Evolutionary conservation across 371 early-diverging fungal genomes (phyloP).

Genomic region (Syncephalastrum contaminatum): DNA sequence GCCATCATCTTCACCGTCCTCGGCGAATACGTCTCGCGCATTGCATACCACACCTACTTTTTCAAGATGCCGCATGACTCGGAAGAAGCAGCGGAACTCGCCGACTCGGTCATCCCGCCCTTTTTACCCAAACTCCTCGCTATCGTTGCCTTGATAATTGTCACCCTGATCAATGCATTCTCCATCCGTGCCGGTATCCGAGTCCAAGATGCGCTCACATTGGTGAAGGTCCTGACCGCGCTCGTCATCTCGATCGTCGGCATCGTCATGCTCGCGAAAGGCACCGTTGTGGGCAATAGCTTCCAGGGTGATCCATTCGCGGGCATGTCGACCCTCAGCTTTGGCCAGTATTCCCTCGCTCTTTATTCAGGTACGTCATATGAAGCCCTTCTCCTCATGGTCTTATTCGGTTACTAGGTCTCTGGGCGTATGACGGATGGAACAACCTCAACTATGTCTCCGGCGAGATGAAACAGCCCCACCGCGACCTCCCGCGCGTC

Average conservation of each 20-base stretch:
- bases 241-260: slow-evolving; percentile 77
- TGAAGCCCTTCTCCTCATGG: not conserved
- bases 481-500: slow-evolving; percentile 72
- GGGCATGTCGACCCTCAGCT: slow-evolving; percentile 51
- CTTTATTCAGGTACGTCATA: slow-evolving; percentile 59
- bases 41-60: slow-evolving; percentile 59
- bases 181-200: slow-evolving; percentile 72
- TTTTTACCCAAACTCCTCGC: slow-evolving; percentile 75
- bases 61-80: slow-evolving; percentile 47
- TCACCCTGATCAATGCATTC: slow-evolving; percentile 73
- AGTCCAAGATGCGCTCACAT: slow-evolving; percentile 80
- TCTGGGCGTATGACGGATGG: slow-evolving; percentile 95
- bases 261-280: slow-evolving; percentile 66
- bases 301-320: slow-evolving; percentile 66
- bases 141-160: slow-evolving; percentile 55
- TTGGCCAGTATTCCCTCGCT: slow-evolving; percentile 77
- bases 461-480: slow-evolving; percentile 88
- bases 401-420: slow-evolving; percentile 28
- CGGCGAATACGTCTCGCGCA: slow-evolving; percentile 74
- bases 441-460: slow-evolving; percentile 87
- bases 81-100: slow-evolving; percentile 43
- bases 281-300: slow-evolving; percentile 44
- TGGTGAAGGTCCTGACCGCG: slow-evolving; percentile 78
- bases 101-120: slow-evolving; percentile 45
- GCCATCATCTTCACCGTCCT: slow-evolving; percentile 79